Conservation (phyloP, 2,329 filamentous ascomycete species). For the Chalaropsis thielavioides region DNA sequence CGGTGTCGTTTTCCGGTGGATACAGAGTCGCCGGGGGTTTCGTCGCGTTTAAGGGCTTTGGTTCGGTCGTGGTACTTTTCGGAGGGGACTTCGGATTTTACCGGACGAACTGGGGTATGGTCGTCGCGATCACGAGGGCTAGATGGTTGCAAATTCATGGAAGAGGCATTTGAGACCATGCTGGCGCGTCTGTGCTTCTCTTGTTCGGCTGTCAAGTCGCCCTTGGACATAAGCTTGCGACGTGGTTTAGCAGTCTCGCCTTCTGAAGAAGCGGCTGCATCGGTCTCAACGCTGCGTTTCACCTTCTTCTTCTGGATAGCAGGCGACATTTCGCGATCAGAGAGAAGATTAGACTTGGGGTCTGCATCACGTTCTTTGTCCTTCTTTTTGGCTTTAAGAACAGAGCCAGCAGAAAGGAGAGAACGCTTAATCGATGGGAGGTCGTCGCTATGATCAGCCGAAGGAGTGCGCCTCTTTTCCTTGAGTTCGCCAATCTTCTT, state of each 20-base stretch:
- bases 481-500: constrained; percentile 31
- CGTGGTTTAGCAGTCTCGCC: constrained; percentile 45
- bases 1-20: constrained; percentile 43
- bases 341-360: constrained; percentile 19
- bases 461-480: constrained; percentile 35
- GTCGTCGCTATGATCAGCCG: constrained; percentile 33
- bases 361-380: constrained; percentile 34
- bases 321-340: constrained; percentile 41
- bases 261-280: constrained; percentile 40
- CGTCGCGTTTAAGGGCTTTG: constrained; percentile 46
- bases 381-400: constrained; percentile 42
- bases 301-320: constrained; percentile 36
- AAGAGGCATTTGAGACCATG: constrained; percentile 41
- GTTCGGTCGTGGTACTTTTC: constrained; percentile 43
- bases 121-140: constrained; percentile 39
- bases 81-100: constrained; percentile 26
- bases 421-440: constrained; percentile 33
- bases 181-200: constrained; percentile 45
- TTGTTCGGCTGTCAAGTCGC: constrained; percentile 43
- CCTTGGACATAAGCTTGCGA: constrained; percentile 48
- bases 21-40: constrained; percentile 40
- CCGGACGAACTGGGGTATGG: constrained; percentile 33
- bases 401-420: constrained; percentile 23
- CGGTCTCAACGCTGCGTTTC: constrained; percentile 38
- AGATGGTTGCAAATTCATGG: constrained; percentile 30